A percentile compares a stretch with the other conserved stretches of the same genome.
Evolutionary conservation across 495 filamentous ascomycete genomes (phyloP).

Genomic region (Aspergillus heteromorphus): DNA sequence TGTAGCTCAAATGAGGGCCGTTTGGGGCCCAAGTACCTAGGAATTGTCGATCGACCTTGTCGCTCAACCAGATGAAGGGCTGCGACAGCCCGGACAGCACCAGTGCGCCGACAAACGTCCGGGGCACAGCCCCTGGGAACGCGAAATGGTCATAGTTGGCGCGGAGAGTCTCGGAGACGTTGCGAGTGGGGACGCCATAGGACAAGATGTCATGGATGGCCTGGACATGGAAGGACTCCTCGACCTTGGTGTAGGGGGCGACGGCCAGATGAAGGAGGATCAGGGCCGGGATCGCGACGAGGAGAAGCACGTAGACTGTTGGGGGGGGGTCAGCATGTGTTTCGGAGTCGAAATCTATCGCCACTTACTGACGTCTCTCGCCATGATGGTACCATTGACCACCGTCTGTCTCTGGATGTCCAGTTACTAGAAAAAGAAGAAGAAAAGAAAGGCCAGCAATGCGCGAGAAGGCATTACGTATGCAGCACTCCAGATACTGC

Average conservation of each 20-base stretch:
- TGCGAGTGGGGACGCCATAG: slow-evolving; percentile 63
- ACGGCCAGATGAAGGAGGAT: slow-evolving; percentile 70
- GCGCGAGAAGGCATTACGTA: not conserved
- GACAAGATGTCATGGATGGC: slow-evolving; percentile 84
- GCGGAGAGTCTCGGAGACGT: slow-evolving; percentile 40
- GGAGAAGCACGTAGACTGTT: slow-evolving; percentile 34
- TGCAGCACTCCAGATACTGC: not conserved
- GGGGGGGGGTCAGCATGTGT: not conserved
- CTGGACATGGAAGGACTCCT: slow-evolving; percentile 98
- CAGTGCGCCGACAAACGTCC: slow-evolving; percentile 80
- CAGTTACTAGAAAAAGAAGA: not conserved
- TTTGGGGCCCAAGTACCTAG: slow-evolving; percentile 36
- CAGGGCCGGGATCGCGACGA: slow-evolving; percentile 54
- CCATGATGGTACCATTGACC: slow-evolving; percentile 8
- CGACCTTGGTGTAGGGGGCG: slow-evolving; percentile 95
- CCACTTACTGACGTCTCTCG: slow-evolving; percentile 13
- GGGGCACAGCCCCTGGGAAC: slow-evolving; percentile 86
- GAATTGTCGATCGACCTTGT: slow-evolving; percentile 45
- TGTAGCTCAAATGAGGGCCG: not conserved
- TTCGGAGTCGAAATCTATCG: not conserved
- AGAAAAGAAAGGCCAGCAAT: not conserved
- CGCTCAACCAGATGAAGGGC: slow-evolving; percentile 49
- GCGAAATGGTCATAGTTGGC: slow-evolving; percentile 80
- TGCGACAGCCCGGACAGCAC: slow-evolving; percentile 63
- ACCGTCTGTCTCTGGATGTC: no score